phyloP scores from a whole-genome alignment of 208 protist genomes.

The Acanthamoeba comandoni region DNA sequence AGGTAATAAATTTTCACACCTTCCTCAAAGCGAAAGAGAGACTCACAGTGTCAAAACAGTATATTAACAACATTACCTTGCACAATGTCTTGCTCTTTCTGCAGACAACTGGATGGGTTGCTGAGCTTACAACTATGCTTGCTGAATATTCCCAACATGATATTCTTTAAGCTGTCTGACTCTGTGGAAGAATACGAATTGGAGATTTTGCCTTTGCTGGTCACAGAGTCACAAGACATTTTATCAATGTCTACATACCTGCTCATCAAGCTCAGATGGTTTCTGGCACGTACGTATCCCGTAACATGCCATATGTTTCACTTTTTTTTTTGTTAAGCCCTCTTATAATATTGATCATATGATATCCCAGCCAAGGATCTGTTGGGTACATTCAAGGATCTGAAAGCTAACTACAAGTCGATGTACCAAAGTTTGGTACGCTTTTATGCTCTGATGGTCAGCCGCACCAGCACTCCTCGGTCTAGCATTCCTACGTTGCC shows the following conservation, averaged over 20 bases:
- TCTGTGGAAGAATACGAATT: background rate
- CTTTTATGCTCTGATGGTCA: slow-evolving; percentile 23
- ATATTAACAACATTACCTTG: too few species aligned
- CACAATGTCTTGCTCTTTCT: too few species aligned
- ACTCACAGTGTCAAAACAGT: too few species aligned
- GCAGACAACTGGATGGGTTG: slow-evolving; percentile 67
- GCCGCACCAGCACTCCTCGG: slow-evolving; percentile 26
- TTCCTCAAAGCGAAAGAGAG: too few species aligned
- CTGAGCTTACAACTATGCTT: slow-evolving; percentile 41
- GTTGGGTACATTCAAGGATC: background rate
- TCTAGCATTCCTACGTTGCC: slow-evolving; percentile 2
- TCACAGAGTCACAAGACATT: slow-evolving; percentile 42
- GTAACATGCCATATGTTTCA: background rate
- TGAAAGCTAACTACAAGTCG: slow-evolving; percentile 56
- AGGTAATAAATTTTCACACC: background rate
- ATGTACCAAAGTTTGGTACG: background rate
- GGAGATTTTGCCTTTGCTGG: slow-evolving; percentile 21
- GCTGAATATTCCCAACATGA: slow-evolving; percentile 65
- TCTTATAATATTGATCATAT: background rate
- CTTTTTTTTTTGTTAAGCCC: background rate
- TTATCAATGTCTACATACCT: slow-evolving; percentile 72
- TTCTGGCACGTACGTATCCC: slow-evolving; percentile 13
- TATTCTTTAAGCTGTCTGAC: slow-evolving; percentile 30
- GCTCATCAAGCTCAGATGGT: slow-evolving; percentile 55
- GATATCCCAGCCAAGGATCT: slow-evolving; percentile 36